These are phyloP conservation scores for Aspergillus caelatus DNA, from an alignment of 2,329 filamentous ascomycete genomes.

Conservation along the genomic window DNA sequence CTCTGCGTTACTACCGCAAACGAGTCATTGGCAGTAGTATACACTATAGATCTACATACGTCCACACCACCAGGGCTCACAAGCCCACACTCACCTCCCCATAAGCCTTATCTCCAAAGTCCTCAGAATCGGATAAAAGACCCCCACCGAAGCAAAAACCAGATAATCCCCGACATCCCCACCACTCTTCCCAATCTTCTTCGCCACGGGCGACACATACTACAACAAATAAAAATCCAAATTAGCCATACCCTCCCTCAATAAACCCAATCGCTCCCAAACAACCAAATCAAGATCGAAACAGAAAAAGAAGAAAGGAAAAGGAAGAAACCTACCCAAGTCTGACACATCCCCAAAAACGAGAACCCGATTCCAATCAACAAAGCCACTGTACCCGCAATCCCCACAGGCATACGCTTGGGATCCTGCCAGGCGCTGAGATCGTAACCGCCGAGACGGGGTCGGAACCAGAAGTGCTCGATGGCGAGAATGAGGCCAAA, in stretches of 20 bases:
- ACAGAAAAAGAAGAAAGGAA: not conserved
- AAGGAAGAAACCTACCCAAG: constrained; percentile 18
- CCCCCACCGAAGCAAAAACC: constrained; percentile 9
- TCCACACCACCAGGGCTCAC: no score
- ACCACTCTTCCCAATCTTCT: constrained; percentile 18
- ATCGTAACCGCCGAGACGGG: constrained; percentile 20
- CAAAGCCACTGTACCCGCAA: constrained; percentile 17
- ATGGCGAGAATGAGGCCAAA: constrained; percentile 22
- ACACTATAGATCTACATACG: no score
- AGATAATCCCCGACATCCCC: constrained; percentile 23
- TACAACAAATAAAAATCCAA: not conserved
- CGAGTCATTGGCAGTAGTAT: no score
- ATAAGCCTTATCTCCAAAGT: constrained; percentile 10
- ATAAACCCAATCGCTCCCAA: not conserved
- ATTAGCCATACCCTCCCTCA: not conserved
- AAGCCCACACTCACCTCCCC: no score
- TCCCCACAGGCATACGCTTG: constrained; percentile 21
- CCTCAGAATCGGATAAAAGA: constrained; percentile 18
- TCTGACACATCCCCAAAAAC: constrained; percentile 24
- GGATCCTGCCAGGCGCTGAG: constrained; percentile 23
- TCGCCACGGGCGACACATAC: constrained; percentile 20
- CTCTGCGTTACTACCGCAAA: no score
- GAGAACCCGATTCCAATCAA: constrained; percentile 17
- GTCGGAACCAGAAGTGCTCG: constrained; percentile 24
- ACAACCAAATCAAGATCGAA: not conserved